Evolutionary conservation across 2,329 filamentous ascomycete species (phyloP).

Genomic region (Dothideomycetes sp.): DNA sequence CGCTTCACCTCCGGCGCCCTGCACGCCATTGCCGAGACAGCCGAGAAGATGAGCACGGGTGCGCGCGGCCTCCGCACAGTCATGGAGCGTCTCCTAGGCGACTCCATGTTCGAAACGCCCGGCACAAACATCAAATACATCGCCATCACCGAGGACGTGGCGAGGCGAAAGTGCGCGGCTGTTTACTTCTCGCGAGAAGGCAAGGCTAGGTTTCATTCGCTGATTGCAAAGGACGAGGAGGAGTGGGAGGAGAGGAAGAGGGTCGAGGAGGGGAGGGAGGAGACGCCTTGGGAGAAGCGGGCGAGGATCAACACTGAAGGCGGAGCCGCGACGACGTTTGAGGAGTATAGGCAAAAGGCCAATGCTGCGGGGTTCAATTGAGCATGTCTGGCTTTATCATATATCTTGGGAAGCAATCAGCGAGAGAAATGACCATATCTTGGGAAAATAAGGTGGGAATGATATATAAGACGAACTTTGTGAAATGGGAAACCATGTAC

Average conservation of each 20-base stretch:
- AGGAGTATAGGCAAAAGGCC: constrained; percentile 35
- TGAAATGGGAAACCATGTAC: too few relatives aligned
- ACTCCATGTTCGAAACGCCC: constrained; percentile 38
- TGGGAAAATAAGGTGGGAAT: too few relatives aligned
- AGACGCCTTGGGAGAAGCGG: constrained; percentile 16
- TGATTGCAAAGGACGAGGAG: constrained; percentile 33
- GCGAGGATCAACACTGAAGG: constrained; percentile 18
- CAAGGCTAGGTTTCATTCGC: constrained; percentile 24
- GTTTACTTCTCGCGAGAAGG: constrained; percentile 32
- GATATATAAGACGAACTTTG: too few relatives aligned
- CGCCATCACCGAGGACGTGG: constrained; percentile 34
- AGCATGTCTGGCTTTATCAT: too few relatives aligned
- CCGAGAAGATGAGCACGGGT: constrained; percentile 61
- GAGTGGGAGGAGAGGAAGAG: constrained; percentile 31
- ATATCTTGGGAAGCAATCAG: too few relatives aligned
- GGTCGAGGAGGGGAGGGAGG: constrained; percentile 14
- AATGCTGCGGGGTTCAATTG: constrained; percentile 21
- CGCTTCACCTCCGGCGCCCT: constrained; percentile 74
- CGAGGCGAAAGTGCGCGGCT: constrained; percentile 28
- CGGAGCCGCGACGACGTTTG: constrained; percentile 27
- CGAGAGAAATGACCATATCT: too few relatives aligned
- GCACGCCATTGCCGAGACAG: constrained; percentile 67
- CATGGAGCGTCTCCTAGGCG: constrained; percentile 34
- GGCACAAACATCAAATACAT: constrained; percentile 34
- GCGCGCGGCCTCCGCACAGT: constrained; percentile 37